These are phyloP conservation scores for Lycium barbarum DNA, from an alignment of 257 asterid species.

Conservation along the genomic window DNA sequence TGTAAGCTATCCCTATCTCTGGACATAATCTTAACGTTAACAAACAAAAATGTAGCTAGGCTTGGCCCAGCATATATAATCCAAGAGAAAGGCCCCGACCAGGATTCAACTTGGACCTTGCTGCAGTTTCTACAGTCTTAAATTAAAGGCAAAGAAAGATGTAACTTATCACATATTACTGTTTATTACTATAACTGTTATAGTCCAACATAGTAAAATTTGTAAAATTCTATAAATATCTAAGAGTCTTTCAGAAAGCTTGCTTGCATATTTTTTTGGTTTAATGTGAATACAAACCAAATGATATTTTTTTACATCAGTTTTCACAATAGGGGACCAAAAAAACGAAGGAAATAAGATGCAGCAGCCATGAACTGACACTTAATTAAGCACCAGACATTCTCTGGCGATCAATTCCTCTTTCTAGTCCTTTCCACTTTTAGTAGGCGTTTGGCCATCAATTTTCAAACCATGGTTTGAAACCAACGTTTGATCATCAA, in stretches of 20 bases:
- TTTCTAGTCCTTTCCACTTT: not conserved
- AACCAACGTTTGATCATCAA: too few relatives aligned
- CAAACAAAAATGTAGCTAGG: not conserved
- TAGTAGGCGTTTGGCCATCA: too few relatives aligned
- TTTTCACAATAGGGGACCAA: not conserved
- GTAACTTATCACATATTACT: not conserved
- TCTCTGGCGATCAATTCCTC: slow-evolving; percentile 21
- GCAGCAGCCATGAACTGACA: not conserved
- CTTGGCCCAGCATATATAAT: not conserved
- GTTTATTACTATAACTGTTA: not conserved
- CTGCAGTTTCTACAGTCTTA: not conserved
- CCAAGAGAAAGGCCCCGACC: slow-evolving; percentile 5
- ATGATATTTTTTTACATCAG: not conserved
- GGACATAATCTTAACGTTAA: not conserved
- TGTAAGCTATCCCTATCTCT: not conserved
- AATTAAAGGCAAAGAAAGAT: not conserved
- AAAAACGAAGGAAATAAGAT: not conserved
- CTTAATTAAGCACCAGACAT: not conserved
- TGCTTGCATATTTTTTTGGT: not conserved
- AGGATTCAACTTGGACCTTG: slow-evolving; percentile 12
- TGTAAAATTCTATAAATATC: not conserved
- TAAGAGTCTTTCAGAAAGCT: not conserved
- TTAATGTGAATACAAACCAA: not conserved
- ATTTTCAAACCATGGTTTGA: too few relatives aligned
- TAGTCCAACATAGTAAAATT: not conserved